phyloP scores from a whole-genome alignment of 306 rosid genomes.

The Hippophae tibetana region DNA sequence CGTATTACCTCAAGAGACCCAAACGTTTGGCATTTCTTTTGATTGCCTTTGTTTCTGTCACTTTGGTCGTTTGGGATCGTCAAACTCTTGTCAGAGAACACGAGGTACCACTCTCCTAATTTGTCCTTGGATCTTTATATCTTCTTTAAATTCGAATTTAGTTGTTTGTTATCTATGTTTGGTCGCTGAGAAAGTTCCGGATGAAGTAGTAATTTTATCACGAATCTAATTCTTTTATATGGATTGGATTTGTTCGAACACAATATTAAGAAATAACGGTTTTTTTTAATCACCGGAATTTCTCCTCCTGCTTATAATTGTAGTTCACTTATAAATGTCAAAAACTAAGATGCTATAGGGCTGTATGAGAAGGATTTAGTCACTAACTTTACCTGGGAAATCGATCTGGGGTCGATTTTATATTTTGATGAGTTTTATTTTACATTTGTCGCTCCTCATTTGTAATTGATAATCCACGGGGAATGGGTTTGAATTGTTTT shows the following conservation, averaged over 20 bases:
- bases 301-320: background rate
- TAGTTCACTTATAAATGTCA: background rate
- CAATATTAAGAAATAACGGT: background rate
- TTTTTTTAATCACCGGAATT: background rate
- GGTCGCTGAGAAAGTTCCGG: slow-evolving; percentile 8
- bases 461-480: too few species aligned
- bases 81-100: slow-evolving; percentile 76
- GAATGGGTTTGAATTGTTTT: too few species aligned
- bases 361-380: too few species aligned
- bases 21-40: slow-evolving; percentile 81
- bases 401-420: too few species aligned
- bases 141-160: background rate
- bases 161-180: slow-evolving; percentile 1
- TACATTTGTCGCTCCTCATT: too few species aligned
- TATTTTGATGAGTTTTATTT: too few species aligned
- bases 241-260: slow-evolving; percentile 8
- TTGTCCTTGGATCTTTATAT: background rate
- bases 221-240: slow-evolving; percentile 5
- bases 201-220: background rate
- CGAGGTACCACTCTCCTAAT: slow-evolving; percentile 37
- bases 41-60: slow-evolving; percentile 53
- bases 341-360: too few species aligned
- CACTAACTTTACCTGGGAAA: too few species aligned
- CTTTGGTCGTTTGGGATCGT: slow-evolving; percentile 82
- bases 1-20: slow-evolving; percentile 85